A percentile compares a stretch with the other conserved stretches of the same genome.
phyloP scores from a whole-genome alignment of 805 yeast species.

The Lachancea lanzarotensis region DNA sequence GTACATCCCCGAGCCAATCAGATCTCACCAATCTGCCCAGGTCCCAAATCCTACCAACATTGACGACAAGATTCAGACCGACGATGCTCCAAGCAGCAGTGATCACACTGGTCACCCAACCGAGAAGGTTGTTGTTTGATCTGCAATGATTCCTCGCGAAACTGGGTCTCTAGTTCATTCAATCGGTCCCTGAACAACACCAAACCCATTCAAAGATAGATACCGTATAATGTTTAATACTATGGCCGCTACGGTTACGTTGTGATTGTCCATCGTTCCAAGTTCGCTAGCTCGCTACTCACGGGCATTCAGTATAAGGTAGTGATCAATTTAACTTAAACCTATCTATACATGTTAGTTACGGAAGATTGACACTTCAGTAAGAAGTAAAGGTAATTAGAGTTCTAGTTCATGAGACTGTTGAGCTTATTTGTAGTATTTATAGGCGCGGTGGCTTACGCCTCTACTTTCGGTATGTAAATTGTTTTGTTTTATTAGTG shows the following conservation, averaged over 20 bases:
- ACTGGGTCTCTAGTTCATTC: no score
- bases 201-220: not conserved
- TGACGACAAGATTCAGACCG: slow-evolving; percentile 31
- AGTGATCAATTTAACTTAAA: no score
- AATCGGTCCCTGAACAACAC: not conserved
- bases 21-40: slow-evolving; percentile 42
- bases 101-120: slow-evolving; percentile 5
- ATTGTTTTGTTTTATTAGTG: no score
- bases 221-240: slow-evolving; percentile 2
- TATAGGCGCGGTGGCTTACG: slow-evolving; percentile 3
- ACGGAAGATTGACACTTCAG: not conserved
- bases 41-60: slow-evolving; percentile 28
- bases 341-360: no score
- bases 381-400: not conserved
- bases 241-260: not conserved
- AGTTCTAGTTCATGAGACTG: not conserved
- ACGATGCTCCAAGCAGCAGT: slow-evolving; percentile 2
- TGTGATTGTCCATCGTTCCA: no score
- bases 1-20: slow-evolving; percentile 72
- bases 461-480: slow-evolving; percentile 1
- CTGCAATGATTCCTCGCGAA: not conserved
- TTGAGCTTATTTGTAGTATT: not conserved
- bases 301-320: not conserved
- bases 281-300: not conserved
- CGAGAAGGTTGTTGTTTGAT: slow-evolving; percentile 8